A percentile compares a stretch with the other conserved stretches of the same genome.
Evolutionary conservation across 1,284 basidiomycete genomes (phyloP).

Genomic region (Malassezia slooffiae): DNA sequence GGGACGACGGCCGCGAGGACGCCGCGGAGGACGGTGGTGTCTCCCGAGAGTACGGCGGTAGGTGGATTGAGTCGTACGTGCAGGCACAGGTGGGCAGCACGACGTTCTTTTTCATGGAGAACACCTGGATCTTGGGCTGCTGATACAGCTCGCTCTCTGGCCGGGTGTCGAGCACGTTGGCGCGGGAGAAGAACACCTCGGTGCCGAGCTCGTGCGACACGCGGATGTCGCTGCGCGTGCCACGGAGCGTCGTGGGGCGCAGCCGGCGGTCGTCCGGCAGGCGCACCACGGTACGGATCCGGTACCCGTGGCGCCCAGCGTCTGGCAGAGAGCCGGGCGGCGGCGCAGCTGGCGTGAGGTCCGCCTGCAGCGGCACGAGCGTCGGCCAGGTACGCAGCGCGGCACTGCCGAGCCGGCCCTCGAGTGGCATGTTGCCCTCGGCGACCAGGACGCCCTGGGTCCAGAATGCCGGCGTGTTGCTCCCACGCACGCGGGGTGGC

Average conservation of each 20-base stretch:
- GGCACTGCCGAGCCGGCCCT: slow-evolving; percentile 4
- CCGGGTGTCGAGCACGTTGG: slow-evolving; percentile 31
- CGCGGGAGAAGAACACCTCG: slow-evolving; percentile 42
- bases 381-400: not conserved
- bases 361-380: slow-evolving; percentile 1
- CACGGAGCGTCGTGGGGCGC: slow-evolving; percentile 38
- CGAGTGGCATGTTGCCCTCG: slow-evolving; percentile 5
- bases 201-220: slow-evolving; percentile 40
- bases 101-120: slow-evolving; percentile 36
- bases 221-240: slow-evolving; percentile 37
- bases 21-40: slow-evolving; percentile 30
- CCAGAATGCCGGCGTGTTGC: slow-evolving; percentile 1
- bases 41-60: slow-evolving; percentile 42
- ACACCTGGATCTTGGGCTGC: slow-evolving; percentile 43
- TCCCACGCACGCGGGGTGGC: slow-evolving; percentile 12
- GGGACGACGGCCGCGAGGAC: slow-evolving; percentile 30
- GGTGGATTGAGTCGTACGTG: slow-evolving; percentile 41
- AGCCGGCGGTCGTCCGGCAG: slow-evolving; percentile 39
- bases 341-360: not conserved
- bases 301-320: slow-evolving; percentile 23
- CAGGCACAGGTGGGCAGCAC: slow-evolving; percentile 36
- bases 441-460: slow-evolving; percentile 7
- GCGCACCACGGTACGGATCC: slow-evolving; percentile 35
- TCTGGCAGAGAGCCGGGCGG: not conserved
- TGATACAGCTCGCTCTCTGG: slow-evolving; percentile 33